A percentile compares a stretch with the other conserved stretches of the same genome.
Evolutionary conservation across 73 alveolate species (phyloP).

Genomic region (Loxodes magnus): DNA sequence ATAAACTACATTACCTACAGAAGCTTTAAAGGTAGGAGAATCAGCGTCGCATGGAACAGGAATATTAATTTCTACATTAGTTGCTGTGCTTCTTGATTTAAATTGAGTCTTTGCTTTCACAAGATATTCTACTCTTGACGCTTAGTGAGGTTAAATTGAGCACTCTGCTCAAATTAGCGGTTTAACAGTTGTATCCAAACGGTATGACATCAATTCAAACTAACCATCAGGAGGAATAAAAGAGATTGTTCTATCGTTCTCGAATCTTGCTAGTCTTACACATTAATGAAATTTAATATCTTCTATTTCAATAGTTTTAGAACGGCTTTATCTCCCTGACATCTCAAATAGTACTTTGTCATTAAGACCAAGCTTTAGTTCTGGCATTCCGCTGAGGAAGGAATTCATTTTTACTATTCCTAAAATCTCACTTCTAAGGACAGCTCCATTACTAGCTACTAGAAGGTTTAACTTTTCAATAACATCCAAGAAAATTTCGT

Average conservation of each 20-base stretch:
- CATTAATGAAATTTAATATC: slow-evolving; percentile 93
- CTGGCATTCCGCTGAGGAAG: slow-evolving; percentile 83
- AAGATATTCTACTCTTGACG: slow-evolving; percentile 58
- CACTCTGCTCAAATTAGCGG: slow-evolving; percentile 83
- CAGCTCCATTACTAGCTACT: slow-evolving; percentile 61
- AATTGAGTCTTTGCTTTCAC: slow-evolving; percentile 91
- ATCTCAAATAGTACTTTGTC: slow-evolving; percentile 91
- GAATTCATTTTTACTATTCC: slow-evolving; percentile 75
- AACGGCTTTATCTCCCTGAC: slow-evolving; percentile 48
- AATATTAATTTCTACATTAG: slow-evolving; percentile 85
- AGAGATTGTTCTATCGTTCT: slow-evolving; percentile 91
- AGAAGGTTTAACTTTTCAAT: slow-evolving; percentile 72
- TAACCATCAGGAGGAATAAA: slow-evolving; percentile 98
- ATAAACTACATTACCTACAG: slow-evolving; percentile 82
- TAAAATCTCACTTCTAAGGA: slow-evolving; percentile 74
- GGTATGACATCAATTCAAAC: slow-evolving; percentile 87
- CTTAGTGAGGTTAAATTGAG: slow-evolving; percentile 30
- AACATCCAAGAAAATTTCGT: slow-evolving; percentile 62
- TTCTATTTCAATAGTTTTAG: slow-evolving; percentile 81
- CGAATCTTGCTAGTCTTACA: slow-evolving; percentile 60
- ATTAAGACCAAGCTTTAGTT: slow-evolving; percentile 87
- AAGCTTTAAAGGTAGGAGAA: slow-evolving; percentile 85
- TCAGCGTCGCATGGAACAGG: slow-evolving; percentile 97
- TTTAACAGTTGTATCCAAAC: slow-evolving; percentile 76
- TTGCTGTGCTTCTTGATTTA: slow-evolving; percentile 88